Evolutionary conservation across 192 early-diverging fungal genomes (phyloP).

Genomic region (Coemansia sp.): DNA sequence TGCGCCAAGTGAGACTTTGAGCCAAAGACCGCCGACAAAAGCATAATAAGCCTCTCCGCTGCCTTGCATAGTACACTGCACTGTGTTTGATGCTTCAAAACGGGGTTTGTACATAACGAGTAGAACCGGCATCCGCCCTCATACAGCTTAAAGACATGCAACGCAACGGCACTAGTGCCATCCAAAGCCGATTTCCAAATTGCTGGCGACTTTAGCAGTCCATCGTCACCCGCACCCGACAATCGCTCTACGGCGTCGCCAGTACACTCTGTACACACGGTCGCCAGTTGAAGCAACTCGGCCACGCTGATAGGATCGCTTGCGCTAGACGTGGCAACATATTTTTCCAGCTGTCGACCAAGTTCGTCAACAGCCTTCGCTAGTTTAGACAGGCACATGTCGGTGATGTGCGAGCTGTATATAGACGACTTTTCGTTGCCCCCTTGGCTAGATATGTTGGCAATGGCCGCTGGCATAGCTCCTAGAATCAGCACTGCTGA

Average conservation of each 20-base stretch:
- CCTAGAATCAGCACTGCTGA: slow-evolving; percentile 16
- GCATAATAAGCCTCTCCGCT: slow-evolving; percentile 18
- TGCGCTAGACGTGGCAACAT: not conserved
- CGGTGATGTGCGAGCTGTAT: slow-evolving; percentile 25
- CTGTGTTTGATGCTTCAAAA: slow-evolving; percentile 1
- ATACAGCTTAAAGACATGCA: slow-evolving; percentile 27
- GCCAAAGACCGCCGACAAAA: slow-evolving; percentile 22
- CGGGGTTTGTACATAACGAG: slow-evolving; percentile 7
- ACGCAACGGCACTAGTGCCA: slow-evolving; percentile 23
- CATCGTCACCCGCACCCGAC: slow-evolving; percentile 17
- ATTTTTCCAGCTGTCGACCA: slow-evolving; percentile 8
- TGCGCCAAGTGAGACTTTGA: slow-evolving; percentile 20
- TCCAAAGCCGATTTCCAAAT: slow-evolving; percentile 44
- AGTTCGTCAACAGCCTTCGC: slow-evolving; percentile 18
- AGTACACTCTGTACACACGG: slow-evolving; percentile 5
- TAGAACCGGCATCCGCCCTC: slow-evolving; percentile 23
- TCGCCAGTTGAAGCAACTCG: slow-evolving; percentile 7
- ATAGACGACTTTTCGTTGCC: slow-evolving; percentile 1
- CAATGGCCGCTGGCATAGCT: slow-evolving; percentile 14
- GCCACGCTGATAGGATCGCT: not conserved
- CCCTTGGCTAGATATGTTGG: slow-evolving; percentile 32
- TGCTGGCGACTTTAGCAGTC: slow-evolving; percentile 23
- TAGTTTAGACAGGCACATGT: slow-evolving; percentile 27
- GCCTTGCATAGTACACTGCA: slow-evolving; percentile 10
- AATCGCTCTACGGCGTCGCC: slow-evolving; percentile 15